These are phyloP conservation scores for Chlorella sp. DNA, from an alignment of 139 green algal species.

Conservation along the genomic window DNA sequence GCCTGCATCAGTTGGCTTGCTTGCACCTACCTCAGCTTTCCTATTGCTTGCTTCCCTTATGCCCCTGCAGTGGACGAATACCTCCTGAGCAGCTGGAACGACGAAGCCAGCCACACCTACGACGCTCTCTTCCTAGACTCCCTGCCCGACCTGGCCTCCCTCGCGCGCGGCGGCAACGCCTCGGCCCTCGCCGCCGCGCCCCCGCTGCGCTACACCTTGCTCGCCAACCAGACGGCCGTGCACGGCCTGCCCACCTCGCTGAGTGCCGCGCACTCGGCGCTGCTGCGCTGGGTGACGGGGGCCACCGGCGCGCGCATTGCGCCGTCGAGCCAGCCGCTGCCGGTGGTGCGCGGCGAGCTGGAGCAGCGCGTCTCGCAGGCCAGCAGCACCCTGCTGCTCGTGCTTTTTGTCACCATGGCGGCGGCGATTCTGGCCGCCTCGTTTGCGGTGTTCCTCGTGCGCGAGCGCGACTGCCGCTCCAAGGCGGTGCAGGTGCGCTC, in stretches of 20 bases:
- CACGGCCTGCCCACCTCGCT: slow-evolving; percentile 50
- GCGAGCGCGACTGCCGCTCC: slow-evolving; percentile 58
- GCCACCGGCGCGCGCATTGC: slow-evolving; percentile 27
- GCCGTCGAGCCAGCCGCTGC: slow-evolving; percentile 46
- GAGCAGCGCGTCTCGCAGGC: slow-evolving; percentile 4
- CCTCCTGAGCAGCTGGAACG: slow-evolving; percentile 49
- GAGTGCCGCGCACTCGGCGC: slow-evolving; percentile 35
- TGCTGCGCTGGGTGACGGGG: slow-evolving; percentile 42
- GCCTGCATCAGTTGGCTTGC: no score
- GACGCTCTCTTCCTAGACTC: slow-evolving; percentile 59
- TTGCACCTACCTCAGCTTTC: no score
- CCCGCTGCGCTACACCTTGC: slow-evolving; percentile 25
- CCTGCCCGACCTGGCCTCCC: slow-evolving; percentile 26
- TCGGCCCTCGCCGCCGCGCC: no score
- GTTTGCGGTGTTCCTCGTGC: slow-evolving; percentile 70
- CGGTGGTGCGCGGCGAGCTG: slow-evolving; percentile 48
- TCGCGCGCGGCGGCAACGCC: background rate
- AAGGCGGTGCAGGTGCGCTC: slow-evolving; percentile 64
- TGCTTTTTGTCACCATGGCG: slow-evolving; percentile 73
- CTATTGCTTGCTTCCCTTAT: no score
- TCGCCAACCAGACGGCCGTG: slow-evolving; percentile 48
- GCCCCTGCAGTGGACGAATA: slow-evolving; percentile 67
- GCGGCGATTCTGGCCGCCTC: slow-evolving; percentile 55
- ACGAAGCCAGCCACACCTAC: slow-evolving; percentile 38
- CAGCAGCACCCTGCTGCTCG: slow-evolving; percentile 59